Evolutionary conservation across 805 yeast species (phyloP).

Genomic region (Zygoascus bituminiphila): DNA sequence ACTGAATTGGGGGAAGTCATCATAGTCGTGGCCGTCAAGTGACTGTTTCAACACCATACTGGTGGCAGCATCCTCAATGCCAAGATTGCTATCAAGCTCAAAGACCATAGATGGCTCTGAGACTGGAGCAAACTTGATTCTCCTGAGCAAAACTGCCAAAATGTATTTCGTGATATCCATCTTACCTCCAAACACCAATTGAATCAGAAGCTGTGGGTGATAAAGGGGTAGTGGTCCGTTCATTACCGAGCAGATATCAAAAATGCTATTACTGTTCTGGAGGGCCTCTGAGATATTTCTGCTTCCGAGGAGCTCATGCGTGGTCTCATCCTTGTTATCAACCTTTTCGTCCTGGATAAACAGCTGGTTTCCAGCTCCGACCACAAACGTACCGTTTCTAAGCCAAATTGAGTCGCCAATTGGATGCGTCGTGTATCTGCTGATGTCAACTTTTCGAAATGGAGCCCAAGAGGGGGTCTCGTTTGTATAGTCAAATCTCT

Average conservation of each 20-base stretch:
- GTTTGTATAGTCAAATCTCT: slow-evolving; percentile 84
- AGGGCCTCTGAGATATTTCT: slow-evolving; percentile 26
- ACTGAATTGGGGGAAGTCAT: slow-evolving; percentile 6
- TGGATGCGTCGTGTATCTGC: slow-evolving; percentile 62
- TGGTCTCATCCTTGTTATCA: slow-evolving; percentile 45
- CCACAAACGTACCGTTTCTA: slow-evolving; percentile 64
- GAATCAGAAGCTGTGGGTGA: slow-evolving; percentile 84
- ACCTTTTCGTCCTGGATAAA: slow-evolving; percentile 68
- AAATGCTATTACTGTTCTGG: slow-evolving; percentile 31
- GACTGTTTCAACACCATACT: neutral
- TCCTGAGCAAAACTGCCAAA: slow-evolving; percentile 43
- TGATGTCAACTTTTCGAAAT: slow-evolving; percentile 63
- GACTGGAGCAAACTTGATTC: slow-evolving; percentile 46
- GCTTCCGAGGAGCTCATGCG: slow-evolving; percentile 49
- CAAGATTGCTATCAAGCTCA: slow-evolving; percentile 24
- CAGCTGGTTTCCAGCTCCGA: slow-evolving; percentile 85
- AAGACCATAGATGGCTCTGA: slow-evolving; percentile 31
- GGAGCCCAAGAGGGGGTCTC: slow-evolving; percentile 68
- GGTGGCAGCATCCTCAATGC: slow-evolving; percentile 24
- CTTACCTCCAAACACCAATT: slow-evolving; percentile 58
- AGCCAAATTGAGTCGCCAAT: slow-evolving; percentile 92
- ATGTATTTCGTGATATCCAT: slow-evolving; percentile 47
- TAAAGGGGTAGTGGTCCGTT: slow-evolving; percentile 87
- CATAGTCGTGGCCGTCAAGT: neutral
- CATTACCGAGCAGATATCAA: slow-evolving; percentile 64